Base-by-base conservation (phyloP, 495 filamentous ascomycete genomes). In the Thermothielavioides terrestris region DNA sequence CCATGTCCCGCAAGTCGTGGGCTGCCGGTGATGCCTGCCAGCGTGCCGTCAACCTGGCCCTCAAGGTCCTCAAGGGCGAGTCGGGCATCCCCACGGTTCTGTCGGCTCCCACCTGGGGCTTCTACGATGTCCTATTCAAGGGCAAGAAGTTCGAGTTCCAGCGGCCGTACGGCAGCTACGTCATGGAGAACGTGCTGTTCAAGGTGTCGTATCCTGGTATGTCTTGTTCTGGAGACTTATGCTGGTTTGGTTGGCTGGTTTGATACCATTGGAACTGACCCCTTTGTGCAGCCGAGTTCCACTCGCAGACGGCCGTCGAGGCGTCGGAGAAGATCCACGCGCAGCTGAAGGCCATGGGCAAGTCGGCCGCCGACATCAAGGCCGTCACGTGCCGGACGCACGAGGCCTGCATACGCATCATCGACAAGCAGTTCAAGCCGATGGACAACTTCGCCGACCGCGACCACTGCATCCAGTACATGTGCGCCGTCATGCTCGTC, bases 401-500 rank as follows among this genome's bases (percentile, higher is more conserved):
- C 72, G 92, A 98, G 71, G 92, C 92, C 28, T 97, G 94, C 70
- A 80, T 97, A 60, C 88, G 92, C 46, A 98, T 98, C 71, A 98
- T 98, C 63, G 92, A 98, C 79, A 98, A 98, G 79, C 94, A 97
- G 71, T 92, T 94, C 77, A 97, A 96, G 77, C 84, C 89, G 52
- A 90, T 98, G 86, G 89, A 96, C 76, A 98, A 98, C 77, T 98
- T 95, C 63, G 92, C 92, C 54, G 92, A 98, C 70, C 89, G 92
- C 54, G 92, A 98, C 69, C 92, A 97, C 77, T 98, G 92, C 73
- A 91, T 98, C 56, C 92, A 95, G 73, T 98, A 98, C 77, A 98
- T 98, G 92, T 86, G 88, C 65, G 76, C 92, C 43, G 89, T 88
- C 52, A 96, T 96, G 85, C 81, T 98, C 51, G 84, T 85, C 43